Percentiles rank a stretch among this genome's conserved stretches.
Conservation (phyloP, 2,329 filamentous ascomycete genomes). For the Gaeumannomyces tritici region DNA sequence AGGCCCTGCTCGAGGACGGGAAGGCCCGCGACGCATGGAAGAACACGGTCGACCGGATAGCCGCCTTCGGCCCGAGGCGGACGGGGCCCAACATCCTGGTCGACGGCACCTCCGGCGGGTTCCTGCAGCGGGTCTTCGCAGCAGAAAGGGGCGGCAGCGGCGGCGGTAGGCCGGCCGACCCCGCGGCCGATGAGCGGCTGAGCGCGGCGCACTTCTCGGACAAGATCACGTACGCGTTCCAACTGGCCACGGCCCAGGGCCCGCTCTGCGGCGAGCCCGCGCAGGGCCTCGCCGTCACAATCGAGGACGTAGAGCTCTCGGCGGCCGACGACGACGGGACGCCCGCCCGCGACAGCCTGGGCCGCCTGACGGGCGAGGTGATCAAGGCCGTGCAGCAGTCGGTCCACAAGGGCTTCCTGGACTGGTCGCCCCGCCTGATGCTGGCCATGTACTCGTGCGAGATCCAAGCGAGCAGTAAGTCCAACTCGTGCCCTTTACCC, state of each 20-base stretch:
- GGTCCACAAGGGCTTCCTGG: constrained; percentile 79
- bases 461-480: constrained; percentile 82
- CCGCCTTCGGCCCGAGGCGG: constrained; percentile 80
- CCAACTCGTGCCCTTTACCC: too few relatives aligned
- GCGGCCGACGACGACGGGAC: constrained; percentile 40
- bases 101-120: constrained; percentile 64
- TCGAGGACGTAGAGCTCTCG: constrained; percentile 67
- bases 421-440: constrained; percentile 93
- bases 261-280: constrained; percentile 89
- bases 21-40: constrained; percentile 73
- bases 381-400: constrained; percentile 80
- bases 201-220: constrained; percentile 66
- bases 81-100: constrained; percentile 84
- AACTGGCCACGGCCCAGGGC: constrained; percentile 80
- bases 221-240: constrained; percentile 89
- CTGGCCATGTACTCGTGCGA: constrained; percentile 97
- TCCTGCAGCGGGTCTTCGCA: constrained; percentile 62
- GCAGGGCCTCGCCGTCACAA: constrained; percentile 82
- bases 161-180: constrained; percentile 19
- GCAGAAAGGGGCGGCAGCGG: constrained; percentile 8
- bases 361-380: constrained; percentile 82
- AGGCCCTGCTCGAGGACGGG: constrained; percentile 56
- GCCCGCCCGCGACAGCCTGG: constrained; percentile 54
- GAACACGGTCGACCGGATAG: constrained; percentile 67
- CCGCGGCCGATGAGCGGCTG: constrained; percentile 38